Conservation (phyloP, 257 asterid species). For the Parsonsia alboflavescens region DNA sequence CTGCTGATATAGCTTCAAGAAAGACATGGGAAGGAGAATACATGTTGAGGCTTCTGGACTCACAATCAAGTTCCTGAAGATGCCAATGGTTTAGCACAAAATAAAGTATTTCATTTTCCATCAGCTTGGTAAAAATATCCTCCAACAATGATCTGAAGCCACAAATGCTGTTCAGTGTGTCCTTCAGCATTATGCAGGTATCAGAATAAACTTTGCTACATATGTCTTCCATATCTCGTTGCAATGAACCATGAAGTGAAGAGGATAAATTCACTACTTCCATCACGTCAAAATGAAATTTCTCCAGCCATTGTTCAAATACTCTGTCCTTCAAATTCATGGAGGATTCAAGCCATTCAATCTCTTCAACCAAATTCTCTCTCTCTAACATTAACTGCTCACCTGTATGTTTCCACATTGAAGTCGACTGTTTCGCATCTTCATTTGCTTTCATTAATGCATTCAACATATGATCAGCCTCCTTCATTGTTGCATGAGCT, state of each 20-base stretch:
- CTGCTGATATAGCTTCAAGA: constrained; percentile 24
- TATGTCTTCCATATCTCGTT: constrained; percentile 41
- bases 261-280: constrained; percentile 35
- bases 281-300: constrained; percentile 28
- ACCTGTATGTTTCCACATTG: constrained; percentile 51
- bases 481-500: constrained; percentile 52
- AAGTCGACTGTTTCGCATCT: constrained; percentile 41
- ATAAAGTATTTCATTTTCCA: constrained; percentile 40
- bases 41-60: constrained; percentile 22
- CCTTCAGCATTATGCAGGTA: constrained; percentile 43
- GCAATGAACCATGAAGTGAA: constrained; percentile 55
- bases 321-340: constrained; percentile 30
- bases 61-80: constrained; percentile 29
- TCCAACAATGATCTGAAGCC: constrained; percentile 48
- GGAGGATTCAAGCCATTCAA: constrained; percentile 37
- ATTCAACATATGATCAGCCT: constrained; percentile 54
- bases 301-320: constrained; percentile 34
- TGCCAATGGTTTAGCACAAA: constrained; percentile 46
- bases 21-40: constrained; percentile 21
- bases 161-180: constrained; percentile 33
- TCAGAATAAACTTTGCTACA: constrained; percentile 34
- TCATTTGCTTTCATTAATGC: constrained; percentile 51
- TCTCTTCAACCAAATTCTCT: constrained; percentile 45
- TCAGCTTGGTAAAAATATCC: constrained; percentile 35
- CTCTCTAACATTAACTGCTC: constrained; percentile 44